Evolutionary conservation across 2,329 filamentous ascomycete species (phyloP).

Genomic region (Alternaria rosae): DNA sequence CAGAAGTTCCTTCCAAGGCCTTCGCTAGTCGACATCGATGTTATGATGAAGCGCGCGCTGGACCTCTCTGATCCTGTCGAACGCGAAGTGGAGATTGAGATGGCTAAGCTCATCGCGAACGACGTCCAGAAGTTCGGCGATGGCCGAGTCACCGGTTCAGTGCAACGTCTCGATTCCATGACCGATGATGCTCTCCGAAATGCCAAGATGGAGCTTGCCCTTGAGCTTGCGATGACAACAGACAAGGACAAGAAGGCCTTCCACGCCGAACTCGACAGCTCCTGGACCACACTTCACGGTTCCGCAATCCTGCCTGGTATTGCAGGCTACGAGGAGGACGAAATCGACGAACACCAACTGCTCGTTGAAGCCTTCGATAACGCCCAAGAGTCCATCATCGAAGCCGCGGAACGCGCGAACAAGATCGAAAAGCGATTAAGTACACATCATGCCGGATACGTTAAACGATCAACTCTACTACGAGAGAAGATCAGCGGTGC

Average conservation of each 20-base stretch:
- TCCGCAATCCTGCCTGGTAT: constrained; percentile 73
- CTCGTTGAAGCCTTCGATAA: constrained; percentile 77
- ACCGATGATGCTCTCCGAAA: constrained; percentile 75
- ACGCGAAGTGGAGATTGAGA: constrained; percentile 76
- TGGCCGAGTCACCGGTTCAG: constrained; percentile 68
- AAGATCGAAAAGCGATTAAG: constrained; percentile 94
- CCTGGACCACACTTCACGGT: constrained; percentile 60
- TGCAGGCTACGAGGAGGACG: constrained; percentile 79
- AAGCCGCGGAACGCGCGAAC: constrained; percentile 78
- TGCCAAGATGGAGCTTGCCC: constrained; percentile 77
- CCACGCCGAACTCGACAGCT: constrained; percentile 46
- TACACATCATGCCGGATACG: constrained; percentile 87
- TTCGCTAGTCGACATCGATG: constrained; percentile 72
- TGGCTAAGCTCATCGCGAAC: constrained; percentile 78
- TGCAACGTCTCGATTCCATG: constrained; percentile 68
- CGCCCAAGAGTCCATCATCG: constrained; percentile 75
- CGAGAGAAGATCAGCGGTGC: constrained; percentile 81
- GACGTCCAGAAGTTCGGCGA: constrained; percentile 81
- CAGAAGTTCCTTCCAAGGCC: constrained; percentile 84
- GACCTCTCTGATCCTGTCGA: constrained; percentile 69
- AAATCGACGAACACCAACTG: constrained; percentile 71
- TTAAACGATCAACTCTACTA: constrained; percentile 81
- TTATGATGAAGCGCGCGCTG: constrained; percentile 70
- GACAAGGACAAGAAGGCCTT: constrained; percentile 62
- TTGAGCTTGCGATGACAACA: constrained; percentile 66